phyloP scores from a whole-genome alignment of 139 green algal species.

The Monoraphidium neglectum region DNA sequence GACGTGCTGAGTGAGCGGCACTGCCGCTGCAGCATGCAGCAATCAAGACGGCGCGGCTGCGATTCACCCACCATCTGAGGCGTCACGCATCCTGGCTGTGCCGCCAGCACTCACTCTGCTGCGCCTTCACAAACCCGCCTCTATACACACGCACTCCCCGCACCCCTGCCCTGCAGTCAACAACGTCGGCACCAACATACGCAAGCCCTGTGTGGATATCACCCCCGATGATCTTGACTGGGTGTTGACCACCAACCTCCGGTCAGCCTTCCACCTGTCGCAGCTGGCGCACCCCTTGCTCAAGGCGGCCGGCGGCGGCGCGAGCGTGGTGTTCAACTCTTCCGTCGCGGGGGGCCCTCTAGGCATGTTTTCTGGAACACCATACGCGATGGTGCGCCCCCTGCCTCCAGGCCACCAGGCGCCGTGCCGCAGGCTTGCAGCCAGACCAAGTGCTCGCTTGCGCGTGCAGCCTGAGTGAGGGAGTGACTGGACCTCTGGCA shows the following conservation, averaged over 20 bases:
- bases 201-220: slow-evolving; percentile 73
- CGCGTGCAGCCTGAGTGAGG: too few species aligned
- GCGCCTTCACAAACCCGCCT: too few species aligned
- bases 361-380: slow-evolving; percentile 55
- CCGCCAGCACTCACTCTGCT: too few species aligned
- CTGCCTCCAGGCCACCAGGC: too few species aligned
- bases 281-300: slow-evolving; percentile 65
- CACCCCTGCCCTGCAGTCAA: slow-evolving; percentile 47
- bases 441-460: too few species aligned
- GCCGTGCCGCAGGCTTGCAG: too few species aligned
- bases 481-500: too few species aligned
- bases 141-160: too few species aligned
- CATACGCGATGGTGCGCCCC: slow-evolving; percentile 16
- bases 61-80: too few species aligned
- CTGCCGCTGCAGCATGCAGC: too few species aligned
- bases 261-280: slow-evolving; percentile 72
- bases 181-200: slow-evolving; percentile 84
- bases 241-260: slow-evolving; percentile 82
- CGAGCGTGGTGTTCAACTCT: slow-evolving; percentile 79
- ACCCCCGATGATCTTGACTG: slow-evolving; percentile 65
- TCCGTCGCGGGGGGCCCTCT: slow-evolving; percentile 85
- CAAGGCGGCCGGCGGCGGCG: slow-evolving; percentile 12
- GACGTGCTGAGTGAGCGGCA: slow-evolving; percentile 39
- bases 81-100: too few species aligned
- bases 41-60: too few species aligned